Evolutionary conservation across 371 early-diverging fungal species (phyloP), one percentile per base, ranked within the genome.

Genomic region (Parasitella parasitica): DNA sequence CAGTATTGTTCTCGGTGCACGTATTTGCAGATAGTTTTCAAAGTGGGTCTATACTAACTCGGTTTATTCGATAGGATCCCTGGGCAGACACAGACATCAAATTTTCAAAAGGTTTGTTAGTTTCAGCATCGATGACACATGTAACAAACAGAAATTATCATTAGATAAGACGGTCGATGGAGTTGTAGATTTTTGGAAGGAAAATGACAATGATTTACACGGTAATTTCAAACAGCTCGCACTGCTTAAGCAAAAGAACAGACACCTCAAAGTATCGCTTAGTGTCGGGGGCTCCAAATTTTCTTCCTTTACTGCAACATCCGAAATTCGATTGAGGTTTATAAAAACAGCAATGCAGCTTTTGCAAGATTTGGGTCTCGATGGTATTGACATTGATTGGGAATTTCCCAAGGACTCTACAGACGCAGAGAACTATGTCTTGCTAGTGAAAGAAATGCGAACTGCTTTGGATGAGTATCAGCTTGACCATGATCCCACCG

Each of bases 281-380:
- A 88, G 91, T 50, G 82, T 96, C 26, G 96, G 86, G 85, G 89
- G 90, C 13, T 84, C 82, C 35, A 81, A 90, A 60, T 97, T 96
- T 70, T 86, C 95, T 2, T 76, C 76, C 0, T 86, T 94, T 36
- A 84, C 86, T 0, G 72, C 86, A 1, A 58, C 66, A 50, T 67
- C 75, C 6, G 61, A 65, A 7, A 72, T 76, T 34, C 76, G 92
- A 28, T 59, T 72, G 27, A 77, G 64, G 4, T 90, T 92, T 76
- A 85, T 87, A 15, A 58, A 62, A 35, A 77, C 83, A 5, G 81
- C 89, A 5, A 61, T 88, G 4, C 68, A 73, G 5, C 63, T 87
- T 36, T 54, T 92, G 27, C 69, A 82, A 39, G 63, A 86, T 57
- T 58, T 83, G 18, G 82, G 84, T 1, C 52, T 86, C 12, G 86